Base-by-base conservation (phyloP, 257 asterid species). In the Solanum peruvianum region DNA sequence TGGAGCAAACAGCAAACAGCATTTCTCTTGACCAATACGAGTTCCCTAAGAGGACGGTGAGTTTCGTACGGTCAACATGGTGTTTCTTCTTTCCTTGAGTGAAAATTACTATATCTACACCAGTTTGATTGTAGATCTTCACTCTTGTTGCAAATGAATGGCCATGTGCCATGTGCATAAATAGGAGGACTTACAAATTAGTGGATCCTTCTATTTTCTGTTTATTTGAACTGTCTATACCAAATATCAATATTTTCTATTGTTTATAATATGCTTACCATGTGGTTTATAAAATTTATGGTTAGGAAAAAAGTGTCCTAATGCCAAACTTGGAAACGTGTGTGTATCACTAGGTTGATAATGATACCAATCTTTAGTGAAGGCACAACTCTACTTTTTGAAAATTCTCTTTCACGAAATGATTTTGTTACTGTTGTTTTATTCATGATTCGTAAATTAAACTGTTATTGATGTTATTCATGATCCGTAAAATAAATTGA, bases 1-100 rank as follows among this genome's bases (percentile, higher is more conserved):
- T 96, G 86, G 99, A 96, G 94, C 99, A 96, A 92, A 96, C 99
- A 87, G 98, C 99, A 80, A 95, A 96, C 86, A 96, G 99, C 91
- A 85, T 92, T 82, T 92, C 99, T 44, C 93, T 96, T 67, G 98
- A 96, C 91, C 91, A 89, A 84, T 95, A 93, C 91, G 88, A 78
- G 78, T 96, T 96, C 87, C 95, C 97, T 23, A 88, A 87, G 86
- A 96, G 93, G 88, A 92, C 94, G 37, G 98, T 93, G 89, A 88
- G 95, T 92, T 69, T n/a, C 44, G 76, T 62, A 31, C 47, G 3
- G 45, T 67, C 81, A 41, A 86, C 49, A 7, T 86, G 73, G 83
- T 56, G 69, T 8, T 86, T 73, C 71, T 72, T 44, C 83, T 60
- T n/a, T 45, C 56, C 85, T 86, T 60, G n/a, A 16, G 73, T 33